Conservation (phyloP, 2,329 filamentous ascomycete species). For the Fusarium sp. region DNA sequence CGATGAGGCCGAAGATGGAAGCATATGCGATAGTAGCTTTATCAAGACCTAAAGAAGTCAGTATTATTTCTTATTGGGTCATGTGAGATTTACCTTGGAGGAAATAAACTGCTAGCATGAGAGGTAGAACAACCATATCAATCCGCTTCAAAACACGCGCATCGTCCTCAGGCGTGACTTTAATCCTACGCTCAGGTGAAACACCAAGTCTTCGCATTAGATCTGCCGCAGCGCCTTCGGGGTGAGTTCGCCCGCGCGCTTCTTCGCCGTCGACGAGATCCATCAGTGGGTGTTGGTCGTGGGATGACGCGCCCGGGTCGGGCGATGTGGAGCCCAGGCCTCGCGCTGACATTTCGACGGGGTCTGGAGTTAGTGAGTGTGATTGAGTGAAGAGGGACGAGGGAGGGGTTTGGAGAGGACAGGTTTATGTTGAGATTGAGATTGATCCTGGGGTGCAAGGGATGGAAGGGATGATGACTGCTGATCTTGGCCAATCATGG, state of each 20-base stretch:
- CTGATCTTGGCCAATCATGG: constrained; percentile 4
- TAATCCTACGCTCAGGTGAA: constrained; percentile 19
- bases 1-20: constrained; percentile 68
- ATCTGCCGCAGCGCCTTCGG: background rate
- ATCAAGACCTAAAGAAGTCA: constrained; percentile 29
- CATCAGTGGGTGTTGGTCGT: constrained; percentile 15
- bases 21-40: constrained; percentile 62
- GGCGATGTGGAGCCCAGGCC: constrained; percentile 8
- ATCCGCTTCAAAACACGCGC: constrained; percentile 27
- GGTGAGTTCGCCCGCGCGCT: background rate
- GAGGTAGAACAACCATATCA: constrained; percentile 28
- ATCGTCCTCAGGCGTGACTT: constrained; percentile 33
- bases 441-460: background rate
- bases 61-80: accelerated
- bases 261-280: constrained; percentile 13
- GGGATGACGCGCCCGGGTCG: constrained; percentile 9
- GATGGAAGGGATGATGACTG: constrained; percentile 4
- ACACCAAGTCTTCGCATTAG: constrained; percentile 22
- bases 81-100: constrained; percentile 4
- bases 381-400: too few relatives aligned
- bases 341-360: background rate
- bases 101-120: constrained; percentile 35
- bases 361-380: background rate
- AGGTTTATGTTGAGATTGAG: background rate
- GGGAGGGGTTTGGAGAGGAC: background rate